A percentile compares a stretch with the other conserved stretches of the same genome.
These are phyloP conservation scores for Parietaria judaica DNA, from an alignment of 306 rosid genomes.

Conservation along the genomic window DNA sequence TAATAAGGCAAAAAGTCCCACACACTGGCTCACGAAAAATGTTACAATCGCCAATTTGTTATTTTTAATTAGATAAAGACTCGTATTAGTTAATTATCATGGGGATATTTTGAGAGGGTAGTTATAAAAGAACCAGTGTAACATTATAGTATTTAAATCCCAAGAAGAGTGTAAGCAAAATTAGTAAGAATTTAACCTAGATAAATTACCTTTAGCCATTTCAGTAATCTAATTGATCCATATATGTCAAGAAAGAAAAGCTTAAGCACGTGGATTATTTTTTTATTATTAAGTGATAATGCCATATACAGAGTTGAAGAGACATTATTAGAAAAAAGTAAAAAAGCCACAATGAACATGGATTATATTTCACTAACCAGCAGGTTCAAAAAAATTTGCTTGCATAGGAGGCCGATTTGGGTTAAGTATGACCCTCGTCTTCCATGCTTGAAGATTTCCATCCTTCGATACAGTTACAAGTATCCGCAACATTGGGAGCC, in stretches of 20 bases:
- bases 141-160: background rate
- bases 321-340: background rate
- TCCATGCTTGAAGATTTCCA: constrained; percentile 95
- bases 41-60: too few relatives aligned
- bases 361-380: constrained; percentile 52
- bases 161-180: background rate
- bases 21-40: too few relatives aligned
- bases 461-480: constrained; percentile 85
- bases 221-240: background rate
- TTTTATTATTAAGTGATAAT: constrained; percentile 1
- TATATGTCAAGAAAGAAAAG: background rate
- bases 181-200: background rate
- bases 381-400: constrained; percentile 83
- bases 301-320: background rate
- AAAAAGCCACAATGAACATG: constrained; percentile 13
- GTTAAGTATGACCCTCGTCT: constrained; percentile 66
- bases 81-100: too few relatives aligned
- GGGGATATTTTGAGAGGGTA: too few relatives aligned
- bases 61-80: too few relatives aligned
- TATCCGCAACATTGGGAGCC: constrained; percentile 74
- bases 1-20: too few relatives aligned
- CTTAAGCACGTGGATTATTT: background rate
- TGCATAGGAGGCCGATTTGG: constrained; percentile 75
- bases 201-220: background rate
- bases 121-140: too few relatives aligned